Conservation (phyloP, 2,329 filamentous ascomycete species). For the Bipolaris sorokiniana region DNA sequence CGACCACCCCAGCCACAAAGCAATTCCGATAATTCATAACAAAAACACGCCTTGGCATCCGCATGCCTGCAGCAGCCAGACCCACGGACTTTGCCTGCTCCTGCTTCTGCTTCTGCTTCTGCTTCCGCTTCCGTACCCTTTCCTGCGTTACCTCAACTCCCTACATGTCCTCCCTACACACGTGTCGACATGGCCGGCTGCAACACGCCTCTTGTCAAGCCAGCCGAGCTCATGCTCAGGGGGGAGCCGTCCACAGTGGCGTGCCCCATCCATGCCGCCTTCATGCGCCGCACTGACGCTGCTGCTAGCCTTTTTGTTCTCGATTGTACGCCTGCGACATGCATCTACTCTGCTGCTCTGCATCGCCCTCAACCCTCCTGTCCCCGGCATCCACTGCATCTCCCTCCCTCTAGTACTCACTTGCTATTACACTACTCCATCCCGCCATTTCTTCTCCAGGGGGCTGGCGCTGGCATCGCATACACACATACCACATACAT, state of each 20-base stretch:
- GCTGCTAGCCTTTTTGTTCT: conserved; percentile 12
- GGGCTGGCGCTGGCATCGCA: too few species aligned
- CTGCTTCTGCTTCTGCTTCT: too few species aligned
- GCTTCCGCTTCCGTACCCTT: too few species aligned
- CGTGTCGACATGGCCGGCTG: not conserved
- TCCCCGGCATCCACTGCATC: not conserved
- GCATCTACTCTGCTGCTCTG: not conserved
- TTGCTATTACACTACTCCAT: too few species aligned
- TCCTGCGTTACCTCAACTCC: too few species aligned
- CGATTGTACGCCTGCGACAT: conserved; percentile 9
- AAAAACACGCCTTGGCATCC: not conserved
- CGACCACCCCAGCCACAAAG: too few species aligned
- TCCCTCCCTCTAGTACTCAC: not conserved
- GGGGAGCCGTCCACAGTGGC: conserved; percentile 15
- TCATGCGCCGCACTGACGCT: conserved; percentile 14
- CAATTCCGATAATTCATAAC: not conserved
- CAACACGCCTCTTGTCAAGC: not conserved
- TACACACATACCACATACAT: too few species aligned
- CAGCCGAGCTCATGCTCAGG: conserved; percentile 12
- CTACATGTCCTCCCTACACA: too few species aligned
- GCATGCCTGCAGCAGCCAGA: not conserved
- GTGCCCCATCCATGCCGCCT: conserved; percentile 11
- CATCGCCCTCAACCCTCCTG: not conserved
- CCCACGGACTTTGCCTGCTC: too few species aligned
- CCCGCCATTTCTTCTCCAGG: too few species aligned